Conservation (phyloP, 1,284 basidiomycete species). For the Meira miltonrushii region DNA sequence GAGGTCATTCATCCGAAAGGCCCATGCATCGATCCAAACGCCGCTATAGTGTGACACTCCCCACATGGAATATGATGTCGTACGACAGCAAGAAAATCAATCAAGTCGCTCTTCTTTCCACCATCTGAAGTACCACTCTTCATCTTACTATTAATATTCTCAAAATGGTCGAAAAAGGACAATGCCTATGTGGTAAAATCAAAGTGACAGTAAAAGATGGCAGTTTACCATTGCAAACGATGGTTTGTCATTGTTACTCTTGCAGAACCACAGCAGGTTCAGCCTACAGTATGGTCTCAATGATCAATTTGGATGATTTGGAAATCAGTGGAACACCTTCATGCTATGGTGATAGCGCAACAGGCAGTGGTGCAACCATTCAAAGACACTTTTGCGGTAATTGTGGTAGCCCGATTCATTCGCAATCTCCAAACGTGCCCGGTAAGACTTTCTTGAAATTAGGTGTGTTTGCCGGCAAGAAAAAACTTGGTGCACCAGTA, state of each 20-base stretch:
- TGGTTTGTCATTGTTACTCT: neutral
- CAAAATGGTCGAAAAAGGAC: neutral
- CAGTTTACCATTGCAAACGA: neutral
- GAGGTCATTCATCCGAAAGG: no score
- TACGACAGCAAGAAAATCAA: no score
- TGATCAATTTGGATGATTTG: neutral
- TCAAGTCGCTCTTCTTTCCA: no score
- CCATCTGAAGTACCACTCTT: no score
- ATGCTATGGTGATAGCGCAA: neutral
- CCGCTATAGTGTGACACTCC: no score
- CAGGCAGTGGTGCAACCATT: neutral
- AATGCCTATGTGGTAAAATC: neutral
- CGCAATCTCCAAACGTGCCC: neutral
- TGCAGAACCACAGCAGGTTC: neutral
- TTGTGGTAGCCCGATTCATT: neutral
- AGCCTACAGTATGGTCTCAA: neutral
- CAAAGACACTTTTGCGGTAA: neutral
- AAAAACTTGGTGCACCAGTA: neutral
- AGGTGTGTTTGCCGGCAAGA: neutral
- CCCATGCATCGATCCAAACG: no score
- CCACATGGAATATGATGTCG: no score
- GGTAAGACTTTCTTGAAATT: neutral
- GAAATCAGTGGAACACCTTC: neutral
- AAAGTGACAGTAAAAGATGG: neutral
- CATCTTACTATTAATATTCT: no score